Base-by-base conservation (phyloP, 2,329 filamentous ascomycete genomes). In the Aspergillus sergii region DNA sequence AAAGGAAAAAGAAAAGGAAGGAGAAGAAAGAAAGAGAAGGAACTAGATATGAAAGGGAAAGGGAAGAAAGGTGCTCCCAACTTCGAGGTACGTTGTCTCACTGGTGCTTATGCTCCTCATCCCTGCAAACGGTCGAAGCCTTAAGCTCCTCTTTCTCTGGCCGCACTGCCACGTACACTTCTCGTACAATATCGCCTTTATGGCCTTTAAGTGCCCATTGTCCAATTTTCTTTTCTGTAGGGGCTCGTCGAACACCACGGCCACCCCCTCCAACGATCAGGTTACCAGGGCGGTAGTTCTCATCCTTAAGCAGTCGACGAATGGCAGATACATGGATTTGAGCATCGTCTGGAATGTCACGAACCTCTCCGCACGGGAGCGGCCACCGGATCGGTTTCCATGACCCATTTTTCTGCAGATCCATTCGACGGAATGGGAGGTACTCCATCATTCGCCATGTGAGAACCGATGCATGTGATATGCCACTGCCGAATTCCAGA, bases 341-440 rank as follows among this genome's bases (percentile, higher is more conserved):
- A 0, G 89, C 91, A 59, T 89, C 82, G 10, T 85, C 77, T 0
- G 92, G 92, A 1, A 95, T 88, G 71, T 95, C 92, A 19, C 92
- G 86, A 0, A 90, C 87, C 76, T 94, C 91, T 11, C 92, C 92
- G 34, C 88, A 86, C 0, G 92, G 92, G 3, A 94, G 79, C 0
- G 92, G 92, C 90, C 91, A 94, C 10, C 88, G 83, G 68, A 95
- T 94, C 0, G 91, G 89, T 75, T 88, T 89, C 92, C 92, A 95
- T 0, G 86, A 87, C 0, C 91, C 91, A 65, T 94, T 89, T 0
- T 81, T 64, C 65, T 88, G 87, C 9, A 94, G 79, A 69, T 94
- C 92, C 90, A 95, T 94, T 28, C 92, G 84, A 1, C 90, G 85
- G 78, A 94, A 94, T 0, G 92, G 92, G 28, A 94, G 80, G 73